Evolutionary conservation across 345 rosid genomes (phyloP), one percentile per base, ranked within the genome.

Genomic region (Salix koriyanagi): DNA sequence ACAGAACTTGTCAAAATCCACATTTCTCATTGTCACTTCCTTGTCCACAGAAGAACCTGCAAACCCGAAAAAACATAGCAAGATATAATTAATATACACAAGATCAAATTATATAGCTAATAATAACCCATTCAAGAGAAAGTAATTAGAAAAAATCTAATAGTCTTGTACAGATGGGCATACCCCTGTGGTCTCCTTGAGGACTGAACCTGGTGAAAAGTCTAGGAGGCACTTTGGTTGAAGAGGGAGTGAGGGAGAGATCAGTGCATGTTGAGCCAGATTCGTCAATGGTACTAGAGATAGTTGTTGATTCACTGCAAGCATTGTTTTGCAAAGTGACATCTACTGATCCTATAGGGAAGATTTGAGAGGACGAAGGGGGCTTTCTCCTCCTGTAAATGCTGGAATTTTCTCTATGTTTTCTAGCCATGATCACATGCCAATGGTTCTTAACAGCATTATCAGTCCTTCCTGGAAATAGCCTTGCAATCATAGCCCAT

Each of bases 361-460:
- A 14, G 73, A 76, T 36, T 65, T 64, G 73, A 48, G 78, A 68
- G 21, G 79, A 52, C 70, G 84, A 67, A 72, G 80, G 25, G 12
- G 84, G 85, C 77, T 83, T 91, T 67, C 90, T 86, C 71, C 86
- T 82, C 71, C 86, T 76, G 72, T 77, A 85, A 75, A 83, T 65
- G 83, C 78, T 81, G 65, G 91, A 88, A 67, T 84, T 91, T 77
- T 92, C 94, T 73, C 97, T 88, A 34, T 88, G 88, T 81, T 86
- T 89, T 79, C 99, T 91, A 2, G 99, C 97, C 93, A 89, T 90
- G 70, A 95, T 90, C 65, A 95, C 99, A 76, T 95, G 97, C 97
- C 99, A 93, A 73, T 95, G 99, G 77, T 95, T 95, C 84, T 93
- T 95, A 41, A 95, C 97, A 2, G 97, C 97, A 82, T 95, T 95